Base-by-base conservation (phyloP, 208 protist genomes). In the Porcisia hertigi region DNA sequence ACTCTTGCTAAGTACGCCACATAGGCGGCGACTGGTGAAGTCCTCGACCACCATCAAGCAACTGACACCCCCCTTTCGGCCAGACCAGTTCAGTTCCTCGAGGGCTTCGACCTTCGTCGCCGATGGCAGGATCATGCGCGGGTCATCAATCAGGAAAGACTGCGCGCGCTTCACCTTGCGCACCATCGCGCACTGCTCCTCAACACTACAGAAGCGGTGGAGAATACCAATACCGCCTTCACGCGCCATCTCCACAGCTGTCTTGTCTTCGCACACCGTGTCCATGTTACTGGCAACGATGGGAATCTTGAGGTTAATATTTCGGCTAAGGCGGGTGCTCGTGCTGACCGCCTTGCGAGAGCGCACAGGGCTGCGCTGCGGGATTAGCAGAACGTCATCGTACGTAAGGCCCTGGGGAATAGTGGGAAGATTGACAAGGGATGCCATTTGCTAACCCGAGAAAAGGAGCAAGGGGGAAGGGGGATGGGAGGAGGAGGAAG, bases 251-350 rank as follows among this genome's bases (percentile, higher is more conserved):
- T 84, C 84, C 30, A 97, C 85, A 53, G 93, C 91, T 5, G 86
- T 97, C 83, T 96, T 88, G 79, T 94, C 88, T 74, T 97, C 93
- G 79, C 92, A 96, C 23, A 97, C 94, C 34, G 94, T 97, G 81
- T 97, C 94, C 94, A 97, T 97, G 85, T 97, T 97, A 70, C 88
- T 94, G n/a, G 92, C 92, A 39, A 97, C 91, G 66, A 97, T 92
- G 41, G 94, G 94, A 14, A 96, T 91, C 58, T 89, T 69, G 6
- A 97, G 81, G 20, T 76, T 84, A 66, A 96, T 89, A 77, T 94
- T 85, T 69, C 87, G 88, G 25, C 88, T 91, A 45, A 97, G 86
- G 39, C 83, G 79, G 8, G 94, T 95, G 23, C 39, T 73, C 5
- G 90, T 94, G 69, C 58, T 86, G 16, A 96, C 91, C 18, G 82